Evolutionary conservation across 1,284 basidiomycete species (phyloP), one percentile per base, ranked within the genome.

Genomic region (Tranzscheliella williamsii): DNA sequence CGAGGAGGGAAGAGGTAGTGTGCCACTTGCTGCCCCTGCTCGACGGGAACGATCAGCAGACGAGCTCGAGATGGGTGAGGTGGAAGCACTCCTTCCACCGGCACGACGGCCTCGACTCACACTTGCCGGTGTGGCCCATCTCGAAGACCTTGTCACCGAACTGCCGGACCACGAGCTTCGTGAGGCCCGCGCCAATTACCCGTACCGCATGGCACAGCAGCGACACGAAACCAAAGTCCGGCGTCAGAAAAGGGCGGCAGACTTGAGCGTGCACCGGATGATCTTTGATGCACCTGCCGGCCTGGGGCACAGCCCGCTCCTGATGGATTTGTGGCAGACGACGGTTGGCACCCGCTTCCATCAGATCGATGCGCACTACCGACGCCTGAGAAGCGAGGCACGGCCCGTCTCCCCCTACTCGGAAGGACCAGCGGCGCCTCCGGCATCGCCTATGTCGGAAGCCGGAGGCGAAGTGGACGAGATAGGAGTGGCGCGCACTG

Each of bases 161-260:
- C 45, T 65, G 2, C 52, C 41, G 38, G 56, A 60, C 6, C 26
- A 42, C 5, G 41, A 65, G 30, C 32, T 49, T 4, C 47, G 62
- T 5, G 13, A 16, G 2, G 37, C 44, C 13, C 48, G 51, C 13
- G 12, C 15, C 26, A 32, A 61, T 45, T 65, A 65, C 26, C 21
- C 31, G 3, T 13, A 18, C 3, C 41, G 42, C 11, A 65, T 65
- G 62, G 39, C 45, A 4, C 2, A 11, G 3, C 47, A 48, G 32
- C 51, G 56, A 4, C 17, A 16, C 1, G 32, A 22, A 0, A 37
- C 23, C 12, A 24, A 31, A 11, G 36, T 22, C 3, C 29, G 39
- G n/a, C 2, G 8, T 1, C 15, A n/a, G 15, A 16, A 7, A 3
- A 26, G 49, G 5, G 26, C 24, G 11, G 52, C 46, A 11, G 40